Conservation (phyloP, 495 filamentous ascomycete species). For the Talaromyces borbonicus region DNA sequence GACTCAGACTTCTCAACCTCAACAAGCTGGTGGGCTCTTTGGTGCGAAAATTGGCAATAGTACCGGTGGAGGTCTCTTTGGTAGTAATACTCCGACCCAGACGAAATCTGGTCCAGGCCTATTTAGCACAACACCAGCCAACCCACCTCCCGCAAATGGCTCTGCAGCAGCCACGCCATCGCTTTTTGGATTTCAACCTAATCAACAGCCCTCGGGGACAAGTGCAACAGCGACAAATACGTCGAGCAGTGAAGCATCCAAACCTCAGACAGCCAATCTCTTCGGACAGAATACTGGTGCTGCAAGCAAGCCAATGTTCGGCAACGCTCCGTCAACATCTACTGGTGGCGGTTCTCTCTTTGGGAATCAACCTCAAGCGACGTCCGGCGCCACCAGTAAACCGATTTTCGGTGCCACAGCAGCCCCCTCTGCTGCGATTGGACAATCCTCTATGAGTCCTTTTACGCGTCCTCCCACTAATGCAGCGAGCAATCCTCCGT, state of each 20-base stretch:
- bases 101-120: conserved; percentile 18
- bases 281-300: conserved; percentile 2
- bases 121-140: conserved; percentile 57
- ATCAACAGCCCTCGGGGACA: conserved; percentile 25
- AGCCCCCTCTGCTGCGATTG: conserved; percentile 12
- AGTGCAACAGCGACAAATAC: conserved; percentile 10
- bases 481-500: conserved; percentile 18
- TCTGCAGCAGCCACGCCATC: conserved; percentile 17
- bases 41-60: conserved; percentile 28
- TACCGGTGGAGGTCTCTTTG: conserved; percentile 28
- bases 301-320: conserved; percentile 7
- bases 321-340: conserved; percentile 7
- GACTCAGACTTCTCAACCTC: conserved; percentile 25
- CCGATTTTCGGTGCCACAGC: conserved; percentile 20
- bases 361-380: conserved; percentile 28
- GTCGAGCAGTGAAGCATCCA: conserved; percentile 12
- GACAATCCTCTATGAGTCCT: conserved; percentile 23
- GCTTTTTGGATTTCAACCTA: conserved; percentile 20
- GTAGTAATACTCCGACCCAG: conserved; percentile 32
- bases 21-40: conserved; percentile 39
- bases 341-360: conserved; percentile 21
- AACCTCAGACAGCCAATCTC: conserved; percentile 3
- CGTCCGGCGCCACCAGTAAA: conserved; percentile 17
- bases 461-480: conserved; percentile 27
- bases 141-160: conserved; percentile 42